Evolutionary conservation across 306 rosid genomes (phyloP), one percentile per base, ranked within the genome.

Genomic region (Begonia peltatifolia): DNA sequence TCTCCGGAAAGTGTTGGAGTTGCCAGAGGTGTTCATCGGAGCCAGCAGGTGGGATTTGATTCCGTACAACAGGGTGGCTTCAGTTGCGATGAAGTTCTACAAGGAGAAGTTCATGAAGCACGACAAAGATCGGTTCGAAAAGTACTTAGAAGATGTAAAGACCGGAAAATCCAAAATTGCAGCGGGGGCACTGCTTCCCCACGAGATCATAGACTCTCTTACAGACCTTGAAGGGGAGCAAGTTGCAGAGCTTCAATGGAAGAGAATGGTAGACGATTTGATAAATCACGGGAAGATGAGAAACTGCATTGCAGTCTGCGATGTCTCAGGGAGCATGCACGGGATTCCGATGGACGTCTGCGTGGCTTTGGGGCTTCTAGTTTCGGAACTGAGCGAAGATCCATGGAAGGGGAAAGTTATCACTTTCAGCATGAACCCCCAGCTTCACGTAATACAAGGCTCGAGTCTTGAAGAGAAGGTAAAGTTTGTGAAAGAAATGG

Each of bases 21-120:
- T 86, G 61, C 95, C 95, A 0, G 93, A 86, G 67, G 81, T 77
- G 22, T 86, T 48, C 14, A 86, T 82, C 0, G 79, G 93, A 1
- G 84, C 74, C 3, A 82, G 79, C 41, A 35, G 38, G 17, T 59
- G 63, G 63, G 55, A 59, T 14, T 49, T 16, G 20, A 49, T 59
- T 15, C 63, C 63, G 11, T 59, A 59, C 63, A 48, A 49, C 48
- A 59, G 63, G 41, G 63, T 59, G 7, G 68, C 68, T 5, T 71
- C 65, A 5, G 72, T 74, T 18, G 79, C 79, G 3, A 69, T 74
- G 75, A 74, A 65, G 25, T 17, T 4, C 6, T 65, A 74, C 55
- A 69, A 65, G 54, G 38, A 11, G 0, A 43, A 42, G 51, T 69
- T 69, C 35, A 0, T 41, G 47, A 14, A 65, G 60, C 75, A 69